These are phyloP conservation scores for Paracoccidioides lutzii DNA, from an alignment of 2,329 filamentous ascomycete genomes.

Conservation along the genomic window DNA sequence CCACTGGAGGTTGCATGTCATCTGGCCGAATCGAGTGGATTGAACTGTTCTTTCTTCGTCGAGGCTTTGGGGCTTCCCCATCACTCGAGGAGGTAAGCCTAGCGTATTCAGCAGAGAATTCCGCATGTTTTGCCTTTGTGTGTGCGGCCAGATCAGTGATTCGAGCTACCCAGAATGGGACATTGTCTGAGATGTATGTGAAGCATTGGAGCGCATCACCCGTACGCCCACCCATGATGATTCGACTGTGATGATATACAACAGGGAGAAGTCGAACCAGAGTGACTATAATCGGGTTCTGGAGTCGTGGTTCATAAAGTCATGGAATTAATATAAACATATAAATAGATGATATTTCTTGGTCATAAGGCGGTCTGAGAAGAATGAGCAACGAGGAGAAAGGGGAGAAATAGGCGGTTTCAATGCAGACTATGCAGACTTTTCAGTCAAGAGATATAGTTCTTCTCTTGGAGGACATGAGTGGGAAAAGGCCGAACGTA, in stretches of 20 bases:
- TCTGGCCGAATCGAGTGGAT: slow-evolving; percentile 29
- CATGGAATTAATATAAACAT: slow-evolving; percentile 1
- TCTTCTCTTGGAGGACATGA: too few species aligned
- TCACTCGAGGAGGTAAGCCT: slow-evolving; percentile 16
- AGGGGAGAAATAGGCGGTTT: too few species aligned
- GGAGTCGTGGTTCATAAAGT: slow-evolving; percentile 8
- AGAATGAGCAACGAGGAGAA: background rate
- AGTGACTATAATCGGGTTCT: background rate
- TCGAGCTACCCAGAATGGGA: slow-evolving; percentile 33
- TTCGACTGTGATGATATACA: background rate
- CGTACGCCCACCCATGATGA: slow-evolving; percentile 4
- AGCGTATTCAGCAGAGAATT: slow-evolving; percentile 32
- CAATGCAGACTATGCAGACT: too few species aligned
- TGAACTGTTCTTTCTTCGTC: slow-evolving; percentile 31
- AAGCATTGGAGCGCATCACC: slow-evolving; percentile 36
- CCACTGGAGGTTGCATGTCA: slow-evolving; percentile 8
- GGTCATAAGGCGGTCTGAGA: background rate
- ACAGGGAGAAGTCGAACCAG: background rate
- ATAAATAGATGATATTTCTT: too few species aligned
- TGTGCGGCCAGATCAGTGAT: slow-evolving; percentile 31
- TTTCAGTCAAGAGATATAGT: too few species aligned
- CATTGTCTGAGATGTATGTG: slow-evolving; percentile 30
- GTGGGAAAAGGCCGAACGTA: too few species aligned
- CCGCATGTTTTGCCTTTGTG: slow-evolving; percentile 28
- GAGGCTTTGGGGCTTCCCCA: slow-evolving; percentile 12